phyloP scores from a whole-genome alignment of 352 stramenopile species.

The Phytophthora europaea region DNA sequence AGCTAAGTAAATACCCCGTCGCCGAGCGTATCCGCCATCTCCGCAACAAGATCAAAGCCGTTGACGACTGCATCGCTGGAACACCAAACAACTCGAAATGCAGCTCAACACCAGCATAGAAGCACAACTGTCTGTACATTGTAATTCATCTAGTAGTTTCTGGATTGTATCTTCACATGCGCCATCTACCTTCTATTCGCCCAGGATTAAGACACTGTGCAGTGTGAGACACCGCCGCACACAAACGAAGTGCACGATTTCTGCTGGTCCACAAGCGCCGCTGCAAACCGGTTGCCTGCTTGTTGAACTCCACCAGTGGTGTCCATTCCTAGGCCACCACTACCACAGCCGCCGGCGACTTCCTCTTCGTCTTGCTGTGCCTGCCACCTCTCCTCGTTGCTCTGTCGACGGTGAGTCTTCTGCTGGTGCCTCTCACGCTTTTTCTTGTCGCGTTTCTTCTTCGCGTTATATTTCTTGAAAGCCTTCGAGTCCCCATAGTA shows the following conservation, averaged over 20 bases:
- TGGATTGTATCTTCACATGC: constrained; percentile 4
- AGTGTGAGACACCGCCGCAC: constrained; percentile 40
- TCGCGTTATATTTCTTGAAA: constrained; percentile 72
- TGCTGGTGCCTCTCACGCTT: constrained; percentile 40
- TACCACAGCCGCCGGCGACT: constrained; percentile 15
- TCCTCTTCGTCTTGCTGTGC: constrained; percentile 22
- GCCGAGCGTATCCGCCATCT: constrained; percentile 49
- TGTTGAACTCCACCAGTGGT: constrained; percentile 15
- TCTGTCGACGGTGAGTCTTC: constrained; percentile 11
- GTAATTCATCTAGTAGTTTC: constrained; percentile 2
- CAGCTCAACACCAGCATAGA: neutral
- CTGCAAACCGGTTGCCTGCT: constrained; percentile 23
- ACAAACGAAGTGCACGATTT: constrained; percentile 45
- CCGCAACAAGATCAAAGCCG: constrained; percentile 44
- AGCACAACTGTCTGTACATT: constrained; percentile 10
- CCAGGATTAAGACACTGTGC: constrained; percentile 41
- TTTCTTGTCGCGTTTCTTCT: constrained; percentile 50
- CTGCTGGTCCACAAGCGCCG: constrained; percentile 38
- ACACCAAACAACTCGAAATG: constrained; percentile 3
- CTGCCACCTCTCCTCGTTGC: constrained; percentile 25
- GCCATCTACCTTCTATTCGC: constrained; percentile 20
- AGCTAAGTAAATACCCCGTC: constrained; percentile 57
- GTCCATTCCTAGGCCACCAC: constrained; percentile 17
- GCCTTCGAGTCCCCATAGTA: constrained; percentile 81
- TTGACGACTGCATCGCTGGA: constrained; percentile 53